phyloP scores from a whole-genome alignment of 1,139 yeast species.

The Candida tunisiensis region DNA sequence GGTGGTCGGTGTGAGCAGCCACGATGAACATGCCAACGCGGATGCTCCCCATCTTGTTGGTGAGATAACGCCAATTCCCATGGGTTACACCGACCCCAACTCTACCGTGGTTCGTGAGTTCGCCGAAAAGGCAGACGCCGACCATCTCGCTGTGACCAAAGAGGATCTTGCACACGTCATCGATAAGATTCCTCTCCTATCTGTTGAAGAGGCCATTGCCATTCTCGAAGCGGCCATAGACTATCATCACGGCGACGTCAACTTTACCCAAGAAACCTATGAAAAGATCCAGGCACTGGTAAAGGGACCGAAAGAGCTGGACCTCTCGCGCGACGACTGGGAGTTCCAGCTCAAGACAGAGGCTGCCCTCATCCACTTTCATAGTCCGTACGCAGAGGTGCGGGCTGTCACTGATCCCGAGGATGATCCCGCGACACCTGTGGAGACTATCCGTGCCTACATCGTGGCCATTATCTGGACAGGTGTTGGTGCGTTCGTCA shows the following conservation, averaged over 20 bases:
- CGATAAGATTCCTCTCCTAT: too few relatives aligned
- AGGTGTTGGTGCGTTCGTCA: conserved; percentile 37
- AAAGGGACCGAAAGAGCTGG: conserved; percentile 4
- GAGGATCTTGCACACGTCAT: too few relatives aligned
- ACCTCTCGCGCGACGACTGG: conserved; percentile 5
- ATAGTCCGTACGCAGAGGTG: conserved; percentile 36
- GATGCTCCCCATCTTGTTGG: too few relatives aligned
- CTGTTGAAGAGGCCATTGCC: conserved; percentile 26
- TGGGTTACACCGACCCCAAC: too few relatives aligned
- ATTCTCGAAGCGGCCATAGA: conserved; percentile 25
- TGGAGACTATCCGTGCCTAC: conserved; percentile 33
- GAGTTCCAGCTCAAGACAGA: conserved; percentile 18
- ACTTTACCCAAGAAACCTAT: conserved; percentile 27
- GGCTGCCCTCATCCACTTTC: conserved; percentile 25
- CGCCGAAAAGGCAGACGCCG: too few relatives aligned
- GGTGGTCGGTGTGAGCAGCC: too few relatives aligned
- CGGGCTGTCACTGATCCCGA: conserved; percentile 28
- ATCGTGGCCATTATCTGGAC: conserved; percentile 38
- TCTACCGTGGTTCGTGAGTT: too few relatives aligned
- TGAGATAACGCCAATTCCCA: too few relatives aligned
- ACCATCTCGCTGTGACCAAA: too few relatives aligned
- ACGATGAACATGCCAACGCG: too few relatives aligned
- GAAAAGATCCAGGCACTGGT: conserved; percentile 13
- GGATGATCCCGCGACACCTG: conserved; percentile 24
- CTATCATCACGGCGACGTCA: conserved; percentile 31